Conservation (phyloP, 192 early-diverging fungal species). For the Coemansia sp. region DNA sequence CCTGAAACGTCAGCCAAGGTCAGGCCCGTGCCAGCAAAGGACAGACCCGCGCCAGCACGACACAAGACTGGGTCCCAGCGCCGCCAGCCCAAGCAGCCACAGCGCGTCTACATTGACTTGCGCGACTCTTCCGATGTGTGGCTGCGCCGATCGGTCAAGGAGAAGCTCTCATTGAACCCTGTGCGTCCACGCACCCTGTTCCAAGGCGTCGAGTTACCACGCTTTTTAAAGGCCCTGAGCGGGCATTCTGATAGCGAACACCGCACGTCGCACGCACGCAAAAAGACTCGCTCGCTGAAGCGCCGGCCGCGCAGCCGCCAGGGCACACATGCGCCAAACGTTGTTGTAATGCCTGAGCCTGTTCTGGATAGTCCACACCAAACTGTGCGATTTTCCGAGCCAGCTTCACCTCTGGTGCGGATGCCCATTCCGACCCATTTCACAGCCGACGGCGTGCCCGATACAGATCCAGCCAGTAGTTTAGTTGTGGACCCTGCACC, state of each 20-base stretch:
- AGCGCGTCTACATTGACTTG: slow-evolving; percentile 4
- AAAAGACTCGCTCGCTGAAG: slow-evolving; percentile 2
- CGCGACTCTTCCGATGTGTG: slow-evolving; percentile 23
- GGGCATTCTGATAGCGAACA: neutral
- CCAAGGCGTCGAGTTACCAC: slow-evolving; percentile 18
- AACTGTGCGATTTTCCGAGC: slow-evolving; percentile 9
- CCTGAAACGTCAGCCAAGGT: neutral
- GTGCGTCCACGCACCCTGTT: slow-evolving; percentile 9
- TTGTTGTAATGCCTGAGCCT: slow-evolving; percentile 1
- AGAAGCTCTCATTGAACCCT: slow-evolving; percentile 13
- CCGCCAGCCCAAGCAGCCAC: neutral
- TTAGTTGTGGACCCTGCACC: neutral
- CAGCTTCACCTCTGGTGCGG: neutral
- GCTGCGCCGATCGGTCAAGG: slow-evolving; percentile 18
- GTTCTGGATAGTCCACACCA: neutral
- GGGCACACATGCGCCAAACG: neutral
- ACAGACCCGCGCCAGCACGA: neutral
- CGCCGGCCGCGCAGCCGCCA: neutral
- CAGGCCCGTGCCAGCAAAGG: neutral
- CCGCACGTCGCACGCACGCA: neutral
- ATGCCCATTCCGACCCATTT: slow-evolving; percentile 19
- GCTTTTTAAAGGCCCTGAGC: slow-evolving; percentile 14
- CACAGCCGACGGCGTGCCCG: neutral
- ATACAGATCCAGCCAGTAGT: neutral
- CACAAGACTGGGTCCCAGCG: neutral